These are phyloP conservation scores for Myxozyma neglecta DNA, from an alignment of 805 yeast species.

Conservation along the genomic window DNA sequence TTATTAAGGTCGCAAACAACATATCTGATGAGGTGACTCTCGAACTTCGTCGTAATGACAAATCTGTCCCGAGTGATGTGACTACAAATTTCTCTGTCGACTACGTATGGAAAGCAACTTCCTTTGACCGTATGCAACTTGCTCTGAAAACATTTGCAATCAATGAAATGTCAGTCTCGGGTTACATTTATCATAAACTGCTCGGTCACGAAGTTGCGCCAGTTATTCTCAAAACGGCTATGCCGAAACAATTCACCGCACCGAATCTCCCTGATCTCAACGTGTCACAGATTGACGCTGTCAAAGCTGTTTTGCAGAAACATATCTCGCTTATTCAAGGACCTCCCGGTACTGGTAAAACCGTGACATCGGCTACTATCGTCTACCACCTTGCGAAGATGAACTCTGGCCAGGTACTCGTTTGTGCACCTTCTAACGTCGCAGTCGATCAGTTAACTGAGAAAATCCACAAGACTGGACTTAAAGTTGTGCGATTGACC, in stretches of 20 bases:
- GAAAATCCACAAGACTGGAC: conserved; percentile 66
- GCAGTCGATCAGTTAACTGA: conserved; percentile 89
- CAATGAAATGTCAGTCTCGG: conserved; percentile 65
- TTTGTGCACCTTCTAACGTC: conserved; percentile 93
- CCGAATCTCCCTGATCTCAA: conserved; percentile 71
- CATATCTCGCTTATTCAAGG: conserved; percentile 88
- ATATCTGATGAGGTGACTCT: conserved; percentile 67
- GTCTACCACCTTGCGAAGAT: conserved; percentile 69
- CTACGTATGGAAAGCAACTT: conserved; percentile 84
- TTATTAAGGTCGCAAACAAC: conserved; percentile 68
- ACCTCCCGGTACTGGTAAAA: conserved; percentile 96
- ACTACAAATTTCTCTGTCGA: conserved; percentile 75
- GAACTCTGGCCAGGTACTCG: conserved; percentile 66
- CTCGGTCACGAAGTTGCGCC: conserved; percentile 76
- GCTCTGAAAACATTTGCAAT: conserved; percentile 74
- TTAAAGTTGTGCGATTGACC: conserved; percentile 72
- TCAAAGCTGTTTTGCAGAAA: conserved; percentile 60
- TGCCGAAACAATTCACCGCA: conserved; percentile 63
- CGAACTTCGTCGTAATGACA: conserved; percentile 54
- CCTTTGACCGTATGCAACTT: conserved; percentile 79
- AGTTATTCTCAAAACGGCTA: conserved; percentile 47
- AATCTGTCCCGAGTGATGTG: conserved; percentile 52
- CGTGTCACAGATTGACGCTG: conserved; percentile 77
- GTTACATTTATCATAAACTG: conserved; percentile 71
- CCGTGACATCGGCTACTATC: conserved; percentile 88